Base-by-base conservation (phyloP, 1,284 basidiomycete species). In the Pascua sp. region DNA sequence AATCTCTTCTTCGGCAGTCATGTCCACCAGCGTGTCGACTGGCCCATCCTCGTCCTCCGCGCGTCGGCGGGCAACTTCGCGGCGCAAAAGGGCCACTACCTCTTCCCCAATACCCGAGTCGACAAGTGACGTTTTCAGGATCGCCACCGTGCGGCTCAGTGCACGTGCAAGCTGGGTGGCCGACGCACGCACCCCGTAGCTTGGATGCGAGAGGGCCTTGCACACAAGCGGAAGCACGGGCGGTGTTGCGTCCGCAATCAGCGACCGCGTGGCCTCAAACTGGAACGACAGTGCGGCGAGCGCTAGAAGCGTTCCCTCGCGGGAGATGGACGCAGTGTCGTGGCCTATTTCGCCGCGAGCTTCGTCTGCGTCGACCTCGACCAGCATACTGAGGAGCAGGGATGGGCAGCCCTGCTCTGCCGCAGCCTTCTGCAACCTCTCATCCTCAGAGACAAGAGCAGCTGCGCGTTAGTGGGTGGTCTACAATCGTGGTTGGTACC, bases 131-230 rank as follows among this genome's bases (percentile, higher is more conserved):
- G 91, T 94, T 24, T 90, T 80, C 44, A 93, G 77, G 2, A 91
- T 86, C 0, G 85, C 83, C 0, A 91, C 85, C 1, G 86, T 85
- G 17, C 92, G 83, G 47, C 85, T 85, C 40, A 95, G 79, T 0
- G 88, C 87, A n/a, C 91, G 81, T 1, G 90, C 82, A 63, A 88
- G 88, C 67, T 93, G 91, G 69, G 89, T 91, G 0, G 89, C 88
- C 0, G 89, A 88, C 47, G 89, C 89, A 8, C 91, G 84, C 1
- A 93, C 86, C 1, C 88, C 88, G 16, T 86, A 80, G 56, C 86
- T 83, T 0, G 81, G 81, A 61, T 89, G 85, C 0, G 76, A 67
- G 36, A 90, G 80, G 12, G 82, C 84, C 5, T 71, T 69, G 53
- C 83, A 80, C 42, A 89, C 75, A 49, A 80, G 71, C 42, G 85